Percentiles rank a stretch among this genome's conserved stretches.
These are phyloP conservation scores for Dictyostelium citrinum DNA, from an alignment of 78 protist genomes.

Conservation along the genomic window DNA sequence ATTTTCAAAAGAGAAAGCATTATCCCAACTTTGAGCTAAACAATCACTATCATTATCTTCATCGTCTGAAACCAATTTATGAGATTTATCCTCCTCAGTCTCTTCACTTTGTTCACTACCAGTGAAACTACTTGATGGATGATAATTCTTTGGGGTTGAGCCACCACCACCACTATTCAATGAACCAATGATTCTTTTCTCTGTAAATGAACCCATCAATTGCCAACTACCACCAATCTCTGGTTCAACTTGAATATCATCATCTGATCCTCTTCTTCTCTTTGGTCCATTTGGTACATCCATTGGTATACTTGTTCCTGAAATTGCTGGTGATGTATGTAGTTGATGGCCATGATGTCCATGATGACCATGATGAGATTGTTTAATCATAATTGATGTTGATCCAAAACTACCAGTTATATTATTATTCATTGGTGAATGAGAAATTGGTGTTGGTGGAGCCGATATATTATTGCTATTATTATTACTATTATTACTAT, in stretches of 20 bases:
- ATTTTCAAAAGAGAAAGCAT: conserved; percentile 12
- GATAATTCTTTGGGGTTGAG: conserved; percentile 36
- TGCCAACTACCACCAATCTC: conserved; percentile 75
- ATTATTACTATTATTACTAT: neutral
- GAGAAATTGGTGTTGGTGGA: conserved; percentile 44
- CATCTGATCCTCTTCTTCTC: conserved; percentile 25
- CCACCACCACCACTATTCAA: neutral
- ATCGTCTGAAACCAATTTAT: conserved; percentile 8
- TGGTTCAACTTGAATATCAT: neutral
- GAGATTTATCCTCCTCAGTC: neutral
- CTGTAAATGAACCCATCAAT: conserved; percentile 51
- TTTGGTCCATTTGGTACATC: conserved; percentile 41
- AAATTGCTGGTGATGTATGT: conserved; percentile 14
- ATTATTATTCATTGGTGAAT: conserved; percentile 18
- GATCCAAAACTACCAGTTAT: neutral
- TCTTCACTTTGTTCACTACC: conserved; percentile 1
- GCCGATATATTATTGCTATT: neutral
- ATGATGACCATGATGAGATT: neutral
- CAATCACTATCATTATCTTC: conserved; percentile 33
- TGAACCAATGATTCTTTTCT: neutral
- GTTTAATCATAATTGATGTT: neutral
- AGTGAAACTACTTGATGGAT: conserved; percentile 32
- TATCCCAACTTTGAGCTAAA: conserved; percentile 33
- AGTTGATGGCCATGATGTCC: neutral
- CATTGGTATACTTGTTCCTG: conserved; percentile 33